Base-by-base conservation (phyloP, 371 early-diverging fungal genomes). In the Parasitella parasitica region DNA sequence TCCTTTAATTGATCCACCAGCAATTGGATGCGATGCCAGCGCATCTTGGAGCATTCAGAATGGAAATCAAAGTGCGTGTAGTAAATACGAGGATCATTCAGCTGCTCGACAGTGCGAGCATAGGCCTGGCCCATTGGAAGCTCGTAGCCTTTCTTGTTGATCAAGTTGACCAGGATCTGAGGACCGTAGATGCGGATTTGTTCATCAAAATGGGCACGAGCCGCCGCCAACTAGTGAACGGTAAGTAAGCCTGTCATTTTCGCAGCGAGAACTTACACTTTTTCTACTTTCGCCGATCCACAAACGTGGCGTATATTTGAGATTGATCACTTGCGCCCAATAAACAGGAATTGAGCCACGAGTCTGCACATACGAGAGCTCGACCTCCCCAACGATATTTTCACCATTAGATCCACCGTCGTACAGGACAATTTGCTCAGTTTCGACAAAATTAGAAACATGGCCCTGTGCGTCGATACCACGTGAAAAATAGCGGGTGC, bases 361-460 rank as follows among this genome's bases (percentile, higher is more conserved):
- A 3, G 95, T 90, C 70, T 99, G 99, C 11, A 97, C 88, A 83
- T 87, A 95, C 3, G 95, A 72, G 6, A 86, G 63, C 61, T 83
- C 75, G 7, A 68, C 65, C 24, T 73, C 72, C 57, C 78, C 82
- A 8, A 62, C 66, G 6, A 48, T 36, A 16, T 27, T 11, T 26
- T 65, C 59, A 3, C 35, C 26, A n/a, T 61, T 56, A 3, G 69
- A 61, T 5, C 66, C 50, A 5, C 77, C 72, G 13, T 85, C 83
- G 65, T 82, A 79, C 39, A 86, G 66, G 1, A 97, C 81, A 50
- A 97, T 71, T 76, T 99, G 97, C 72, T 99, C 99, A 0, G 99
- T 99, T 76, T 99, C 99, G 3, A 97, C 98, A 81, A 87, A 96
- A 75, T 99, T 99, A 36, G 98, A 90, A 4, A 94, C 96, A 71